Evolutionary conservation across 2,329 filamentous ascomycete genomes (phyloP).

Genomic region (Ophiostoma quercus): DNA sequence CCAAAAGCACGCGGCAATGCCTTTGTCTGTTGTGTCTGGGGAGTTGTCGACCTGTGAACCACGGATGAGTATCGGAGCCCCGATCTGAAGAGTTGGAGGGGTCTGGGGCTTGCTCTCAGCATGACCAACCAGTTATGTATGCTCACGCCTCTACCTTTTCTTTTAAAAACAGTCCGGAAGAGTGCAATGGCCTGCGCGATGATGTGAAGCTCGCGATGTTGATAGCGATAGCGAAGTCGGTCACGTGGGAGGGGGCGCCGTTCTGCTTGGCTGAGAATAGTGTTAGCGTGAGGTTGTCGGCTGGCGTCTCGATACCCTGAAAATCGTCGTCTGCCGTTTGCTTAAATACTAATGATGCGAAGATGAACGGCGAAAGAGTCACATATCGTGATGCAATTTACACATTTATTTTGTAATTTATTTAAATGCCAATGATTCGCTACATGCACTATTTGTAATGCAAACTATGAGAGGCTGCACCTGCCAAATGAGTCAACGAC

Average conservation of each 20-base stretch:
- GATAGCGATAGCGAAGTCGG: background rate
- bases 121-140: slow-evolving; percentile 28
- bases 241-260: slow-evolving; percentile 5
- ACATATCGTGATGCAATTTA: background rate
- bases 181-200: background rate
- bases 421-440: background rate
- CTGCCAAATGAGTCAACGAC: slow-evolving; percentile 8
- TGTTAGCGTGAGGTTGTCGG: background rate
- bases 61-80: slow-evolving; percentile 20
- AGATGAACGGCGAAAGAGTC: background rate
- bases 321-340: background rate
- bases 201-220: background rate
- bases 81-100: slow-evolving; percentile 2
- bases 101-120: slow-evolving; percentile 20
- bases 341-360: background rate
- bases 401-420: background rate
- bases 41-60: slow-evolving; percentile 10
- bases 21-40: slow-evolving; percentile 13
- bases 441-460: background rate
- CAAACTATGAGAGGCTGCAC: background rate
- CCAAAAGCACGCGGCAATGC: background rate
- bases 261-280: background rate
- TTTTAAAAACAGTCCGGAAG: background rate
- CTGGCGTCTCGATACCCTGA: background rate
- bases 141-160: background rate